phyloP scores from a whole-genome alignment of 768 basidiomycete genomes.

The Podaxis pistillaris region DNA sequence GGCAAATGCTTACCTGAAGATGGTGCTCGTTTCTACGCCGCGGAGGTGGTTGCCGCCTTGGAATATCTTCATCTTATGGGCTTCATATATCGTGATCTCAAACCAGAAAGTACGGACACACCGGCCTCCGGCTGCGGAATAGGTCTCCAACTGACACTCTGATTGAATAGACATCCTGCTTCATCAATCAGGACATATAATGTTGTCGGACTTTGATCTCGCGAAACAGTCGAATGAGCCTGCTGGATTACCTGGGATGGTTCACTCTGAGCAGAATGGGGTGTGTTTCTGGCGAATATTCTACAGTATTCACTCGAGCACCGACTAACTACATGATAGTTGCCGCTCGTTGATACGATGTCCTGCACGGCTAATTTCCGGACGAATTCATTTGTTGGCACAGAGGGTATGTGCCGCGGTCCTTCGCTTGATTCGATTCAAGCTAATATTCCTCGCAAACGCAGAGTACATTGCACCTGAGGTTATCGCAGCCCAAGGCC shows the following conservation, averaged over 20 bases:
- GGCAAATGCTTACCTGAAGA: slow-evolving; percentile 98
- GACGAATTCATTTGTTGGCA: slow-evolving; percentile 99
- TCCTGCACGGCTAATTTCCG: slow-evolving; percentile 97
- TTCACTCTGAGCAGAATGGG: slow-evolving; percentile 87
- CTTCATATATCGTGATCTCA: slow-evolving; percentile 98
- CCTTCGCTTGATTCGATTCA: slow-evolving; percentile 16
- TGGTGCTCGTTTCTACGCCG: slow-evolving; percentile 95
- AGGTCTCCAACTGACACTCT: slow-evolving; percentile 18
- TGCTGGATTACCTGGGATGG: slow-evolving; percentile 82
- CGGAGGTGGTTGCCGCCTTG: slow-evolving; percentile 95
- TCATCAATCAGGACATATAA: slow-evolving; percentile 98
- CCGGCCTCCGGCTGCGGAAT: slow-evolving; percentile 16
- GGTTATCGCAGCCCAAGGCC: slow-evolving; percentile 94
- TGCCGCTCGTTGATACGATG: slow-evolving; percentile 94
- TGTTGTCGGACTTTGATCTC: slow-evolving; percentile 99
- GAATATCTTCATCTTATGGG: slow-evolving; percentile 99
- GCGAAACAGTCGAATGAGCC: slow-evolving; percentile 92
- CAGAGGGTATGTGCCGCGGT: slow-evolving; percentile 70
- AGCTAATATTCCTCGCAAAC: slow-evolving; percentile 18
- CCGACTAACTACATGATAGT: slow-evolving; percentile 40
- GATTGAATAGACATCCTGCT: slow-evolving; percentile 80
- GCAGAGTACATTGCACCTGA: slow-evolving; percentile 99
- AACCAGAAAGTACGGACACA: slow-evolving; percentile 89
- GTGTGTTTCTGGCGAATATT: slow-evolving; percentile 43
- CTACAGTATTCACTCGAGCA: slow-evolving; percentile 14